Conservation (phyloP, 176 grass and related monocot genomes). For the Avena atlantica region DNA sequence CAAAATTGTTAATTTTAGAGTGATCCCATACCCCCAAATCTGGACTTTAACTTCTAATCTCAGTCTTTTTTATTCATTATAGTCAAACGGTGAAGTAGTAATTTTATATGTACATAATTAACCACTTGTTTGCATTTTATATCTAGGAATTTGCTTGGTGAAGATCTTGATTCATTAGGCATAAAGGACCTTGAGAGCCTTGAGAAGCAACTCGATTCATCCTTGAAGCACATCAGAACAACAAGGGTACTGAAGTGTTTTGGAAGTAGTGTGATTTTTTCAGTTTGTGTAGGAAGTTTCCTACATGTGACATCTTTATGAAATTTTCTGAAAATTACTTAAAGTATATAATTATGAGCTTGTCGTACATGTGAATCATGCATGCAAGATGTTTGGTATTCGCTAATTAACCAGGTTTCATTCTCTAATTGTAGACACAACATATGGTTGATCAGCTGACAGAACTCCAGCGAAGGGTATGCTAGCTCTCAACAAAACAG, state of each 20-base stretch:
- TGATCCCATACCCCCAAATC: not conserved
- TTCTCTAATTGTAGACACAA: conserved; percentile 61
- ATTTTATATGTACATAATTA: not conserved
- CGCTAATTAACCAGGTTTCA: conserved; percentile 20
- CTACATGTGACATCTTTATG: not conserved
- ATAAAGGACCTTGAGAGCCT: conserved; percentile 84
- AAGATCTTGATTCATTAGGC: conserved; percentile 69
- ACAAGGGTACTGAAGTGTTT: conserved; percentile 62
- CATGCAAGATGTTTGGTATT: not conserved
- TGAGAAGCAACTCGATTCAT: conserved; percentile 85
- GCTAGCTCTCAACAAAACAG: not conserved
- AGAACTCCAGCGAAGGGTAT: conserved; percentile 77
- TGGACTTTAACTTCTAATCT: not conserved
- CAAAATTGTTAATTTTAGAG: not conserved
- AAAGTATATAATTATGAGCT: conserved; percentile 9
- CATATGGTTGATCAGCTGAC: conserved; percentile 72
- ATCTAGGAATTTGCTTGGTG: conserved; percentile 88
- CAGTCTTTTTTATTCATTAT: not conserved
- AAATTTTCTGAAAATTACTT: not conserved
- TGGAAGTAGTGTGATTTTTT: not conserved
- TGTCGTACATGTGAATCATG: not conserved
- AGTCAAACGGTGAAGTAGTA: not conserved
- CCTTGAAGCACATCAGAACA: conserved; percentile 88
- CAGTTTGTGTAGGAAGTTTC: not conserved
- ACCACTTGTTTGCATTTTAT: not conserved